Evolutionary conservation across 495 filamentous ascomycete species (phyloP).

Genomic region (Penicillium fimorum): DNA sequence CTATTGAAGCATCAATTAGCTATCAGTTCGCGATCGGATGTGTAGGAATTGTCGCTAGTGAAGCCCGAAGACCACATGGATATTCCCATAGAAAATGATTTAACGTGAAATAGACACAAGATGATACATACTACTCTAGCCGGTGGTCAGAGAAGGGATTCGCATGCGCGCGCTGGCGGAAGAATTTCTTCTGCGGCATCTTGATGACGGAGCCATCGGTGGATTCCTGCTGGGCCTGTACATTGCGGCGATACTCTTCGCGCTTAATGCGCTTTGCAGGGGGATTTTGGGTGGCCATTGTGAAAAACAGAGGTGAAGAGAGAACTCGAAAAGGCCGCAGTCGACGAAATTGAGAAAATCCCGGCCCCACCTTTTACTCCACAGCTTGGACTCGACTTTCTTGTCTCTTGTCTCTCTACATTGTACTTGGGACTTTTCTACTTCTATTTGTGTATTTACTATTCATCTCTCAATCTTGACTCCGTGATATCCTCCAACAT

Average conservation of each 20-base stretch:
- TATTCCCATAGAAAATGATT: not conserved
- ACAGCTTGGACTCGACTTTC: not conserved
- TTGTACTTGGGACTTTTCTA: not conserved
- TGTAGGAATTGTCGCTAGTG: not conserved
- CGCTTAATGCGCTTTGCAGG: slow-evolving; percentile 70
- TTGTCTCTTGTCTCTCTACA: slow-evolving; percentile 8
- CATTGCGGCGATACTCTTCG: slow-evolving; percentile 62
- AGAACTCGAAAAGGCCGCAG: slow-evolving; percentile 8
- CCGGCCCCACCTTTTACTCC: slow-evolving; percentile 17
- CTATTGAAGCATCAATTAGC: slow-evolving; percentile 44
- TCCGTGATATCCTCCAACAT: not conserved
- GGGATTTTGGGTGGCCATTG: slow-evolving; percentile 14
- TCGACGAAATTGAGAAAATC: slow-evolving; percentile 11
- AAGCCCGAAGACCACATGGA: not conserved
- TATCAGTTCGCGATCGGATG: not conserved
- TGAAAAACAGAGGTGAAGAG: not conserved
- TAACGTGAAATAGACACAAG: not conserved
- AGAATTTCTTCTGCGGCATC: slow-evolving; percentile 90
- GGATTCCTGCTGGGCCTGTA: slow-evolving; percentile 28
- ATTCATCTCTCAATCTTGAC: not conserved
- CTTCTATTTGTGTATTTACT: not conserved
- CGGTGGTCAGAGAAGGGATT: slow-evolving; percentile 96
- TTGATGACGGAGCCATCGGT: slow-evolving; percentile 34
- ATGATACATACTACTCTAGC: slow-evolving; percentile 70
- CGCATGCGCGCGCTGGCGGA: slow-evolving; percentile 92